A percentile compares a stretch with the other conserved stretches of the same genome.
These are phyloP conservation scores for Aspergillus coremiiformis DNA, from an alignment of 495 filamentous ascomycete genomes.

Conservation along the genomic window DNA sequence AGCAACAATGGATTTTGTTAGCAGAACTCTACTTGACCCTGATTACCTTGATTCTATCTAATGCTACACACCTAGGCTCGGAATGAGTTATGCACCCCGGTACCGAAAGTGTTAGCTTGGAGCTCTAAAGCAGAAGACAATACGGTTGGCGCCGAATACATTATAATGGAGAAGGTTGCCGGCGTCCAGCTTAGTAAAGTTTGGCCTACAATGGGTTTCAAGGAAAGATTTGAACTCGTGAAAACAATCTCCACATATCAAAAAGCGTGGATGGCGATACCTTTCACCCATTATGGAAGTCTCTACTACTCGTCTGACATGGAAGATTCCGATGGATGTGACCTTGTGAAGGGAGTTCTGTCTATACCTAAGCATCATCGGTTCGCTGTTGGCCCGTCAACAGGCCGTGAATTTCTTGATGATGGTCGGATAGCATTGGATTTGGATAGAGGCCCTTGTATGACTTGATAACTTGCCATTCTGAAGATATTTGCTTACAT, in stretches of 20 bases:
- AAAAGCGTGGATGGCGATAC: constrained; percentile 19
- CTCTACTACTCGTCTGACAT: constrained; percentile 21
- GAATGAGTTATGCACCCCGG: constrained; percentile 14
- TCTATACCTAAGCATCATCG: constrained; percentile 7
- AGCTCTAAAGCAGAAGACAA: constrained; percentile 18
- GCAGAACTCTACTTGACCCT: too few species aligned
- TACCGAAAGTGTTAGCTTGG: constrained; percentile 21
- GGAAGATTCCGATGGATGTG: constrained; percentile 1
- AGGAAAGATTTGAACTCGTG: constrained; percentile 19
- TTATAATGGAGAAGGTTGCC: constrained; percentile 27
- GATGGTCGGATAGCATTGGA: constrained; percentile 17
- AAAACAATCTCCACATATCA: constrained; percentile 20
- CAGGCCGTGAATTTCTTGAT: constrained; percentile 20
- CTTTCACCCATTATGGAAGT: constrained; percentile 22
- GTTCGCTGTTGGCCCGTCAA: constrained; percentile 25
- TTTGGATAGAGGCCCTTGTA: constrained; percentile 28
- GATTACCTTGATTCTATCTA: constrained; percentile 4
- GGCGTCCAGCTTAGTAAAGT: constrained; percentile 20
- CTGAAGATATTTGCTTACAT: neutral
- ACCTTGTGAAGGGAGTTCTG: constrained; percentile 7
- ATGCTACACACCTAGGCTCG: constrained; percentile 7
- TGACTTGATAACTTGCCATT: constrained; percentile 2
- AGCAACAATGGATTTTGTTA: constrained; percentile 38
- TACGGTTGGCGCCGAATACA: constrained; percentile 31
- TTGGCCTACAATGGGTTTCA: constrained; percentile 18